phyloP scores from a whole-genome alignment of 2,329 filamentous ascomycete genomes.

The Alternaria triticina region DNA sequence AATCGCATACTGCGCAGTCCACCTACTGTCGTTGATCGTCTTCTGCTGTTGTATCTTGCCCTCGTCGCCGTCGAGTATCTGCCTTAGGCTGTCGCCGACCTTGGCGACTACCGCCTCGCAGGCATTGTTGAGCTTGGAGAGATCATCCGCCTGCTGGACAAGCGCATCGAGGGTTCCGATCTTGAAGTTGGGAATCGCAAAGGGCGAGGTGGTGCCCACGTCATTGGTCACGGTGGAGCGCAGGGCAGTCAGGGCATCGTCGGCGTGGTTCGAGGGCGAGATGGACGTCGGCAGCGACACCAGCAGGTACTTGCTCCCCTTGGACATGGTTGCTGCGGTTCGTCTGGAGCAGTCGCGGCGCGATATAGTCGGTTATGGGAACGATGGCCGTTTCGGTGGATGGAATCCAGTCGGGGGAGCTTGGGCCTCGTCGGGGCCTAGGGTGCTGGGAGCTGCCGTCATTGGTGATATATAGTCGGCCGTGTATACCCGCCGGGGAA shows the following conservation, averaged over 20 bases:
- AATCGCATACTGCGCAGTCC: neutral
- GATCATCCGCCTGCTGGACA: conserved; percentile 94
- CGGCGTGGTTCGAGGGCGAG: conserved; percentile 77
- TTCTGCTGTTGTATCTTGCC: conserved; percentile 85
- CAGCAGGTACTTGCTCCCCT: conserved; percentile 74
- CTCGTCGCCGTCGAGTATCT: conserved; percentile 83
- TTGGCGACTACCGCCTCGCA: conserved; percentile 86
- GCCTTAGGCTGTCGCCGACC: conserved; percentile 83
- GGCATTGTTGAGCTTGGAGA: conserved; percentile 81
- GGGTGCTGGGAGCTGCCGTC: conserved; percentile 21
- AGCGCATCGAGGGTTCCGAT: conserved; percentile 95
- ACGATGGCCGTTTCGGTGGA: conserved; percentile 26
- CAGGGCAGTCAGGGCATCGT: conserved; percentile 81
- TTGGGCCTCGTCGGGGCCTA: conserved; percentile 16
- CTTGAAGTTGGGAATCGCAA: conserved; percentile 92
- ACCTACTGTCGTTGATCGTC: conserved; percentile 85
- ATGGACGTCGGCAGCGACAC: conserved; percentile 89
- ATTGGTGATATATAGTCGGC: conserved; percentile 23
- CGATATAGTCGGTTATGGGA: conserved; percentile 24
- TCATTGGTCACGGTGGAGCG: conserved; percentile 74
- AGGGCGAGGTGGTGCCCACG: conserved; percentile 76
- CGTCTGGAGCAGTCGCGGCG: conserved; percentile 17
- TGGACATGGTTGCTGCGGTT: conserved; percentile 49
- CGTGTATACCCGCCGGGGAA: conserved; percentile 23
- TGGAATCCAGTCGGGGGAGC: conserved; percentile 23